phyloP scores from a whole-genome alignment of 164 flowering plant species.

The Saururus chinensis region DNA sequence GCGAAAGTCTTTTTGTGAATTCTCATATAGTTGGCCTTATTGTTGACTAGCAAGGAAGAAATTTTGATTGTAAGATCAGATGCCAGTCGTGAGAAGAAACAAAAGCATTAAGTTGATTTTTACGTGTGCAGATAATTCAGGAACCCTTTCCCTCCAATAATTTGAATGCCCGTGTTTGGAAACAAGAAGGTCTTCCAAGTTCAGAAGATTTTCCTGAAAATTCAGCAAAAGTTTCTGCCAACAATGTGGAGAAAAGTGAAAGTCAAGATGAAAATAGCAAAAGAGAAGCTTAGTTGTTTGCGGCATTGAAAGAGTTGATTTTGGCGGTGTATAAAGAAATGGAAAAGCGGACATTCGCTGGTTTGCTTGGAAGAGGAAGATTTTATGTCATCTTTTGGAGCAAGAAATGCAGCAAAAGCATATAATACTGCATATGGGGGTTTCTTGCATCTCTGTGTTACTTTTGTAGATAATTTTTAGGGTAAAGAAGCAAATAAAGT shows the following conservation, averaged over 20 bases:
- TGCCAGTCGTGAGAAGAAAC: no score
- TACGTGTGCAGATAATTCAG: conserved; percentile 22
- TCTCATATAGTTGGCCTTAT: no score
- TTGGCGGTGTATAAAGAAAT: conserved; percentile 22
- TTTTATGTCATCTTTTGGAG: conserved; percentile 16
- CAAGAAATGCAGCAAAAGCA: conserved; percentile 14
- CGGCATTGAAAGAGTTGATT: not conserved
- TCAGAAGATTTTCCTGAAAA: conserved; percentile 48
- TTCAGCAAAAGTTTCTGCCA: conserved; percentile 32
- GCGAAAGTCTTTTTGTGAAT: no score
- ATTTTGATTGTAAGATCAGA: no score
- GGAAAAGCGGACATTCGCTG: not conserved
- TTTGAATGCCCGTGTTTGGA: conserved; percentile 48
- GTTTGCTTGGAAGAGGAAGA: conserved; percentile 7
- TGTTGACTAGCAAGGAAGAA: no score
- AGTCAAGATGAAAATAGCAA: conserved; percentile 7
- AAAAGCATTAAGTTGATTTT: not conserved
- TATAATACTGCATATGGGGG: conserved; percentile 15
- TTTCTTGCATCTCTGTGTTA: not conserved
- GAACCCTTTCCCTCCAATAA: conserved; percentile 47
- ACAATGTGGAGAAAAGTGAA: conserved; percentile 22
- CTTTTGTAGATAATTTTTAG: conserved; percentile 12
- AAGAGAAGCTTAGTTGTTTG: not conserved
- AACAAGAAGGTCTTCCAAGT: conserved; percentile 49
- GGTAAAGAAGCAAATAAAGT: conserved; percentile 15